Base-by-base conservation (phyloP, 192 early-diverging fungal genomes). In the Funneliformis geosporum region DNA sequence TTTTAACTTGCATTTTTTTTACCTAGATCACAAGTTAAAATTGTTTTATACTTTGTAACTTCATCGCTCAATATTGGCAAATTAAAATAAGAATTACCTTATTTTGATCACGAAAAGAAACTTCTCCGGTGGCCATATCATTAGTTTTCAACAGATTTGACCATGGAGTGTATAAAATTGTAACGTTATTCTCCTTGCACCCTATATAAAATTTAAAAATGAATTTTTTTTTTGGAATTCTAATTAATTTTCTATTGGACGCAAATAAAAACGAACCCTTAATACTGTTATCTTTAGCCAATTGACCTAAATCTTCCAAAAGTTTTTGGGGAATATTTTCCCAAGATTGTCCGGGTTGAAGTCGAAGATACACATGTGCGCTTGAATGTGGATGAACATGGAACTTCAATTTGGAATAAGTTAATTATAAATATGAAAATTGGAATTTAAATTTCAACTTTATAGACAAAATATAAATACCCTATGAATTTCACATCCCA, bases 331-430 rank as follows among this genome's bases (percentile, higher is more conserved):
- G 91, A 38, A 99, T 96, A 62, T 83, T 83, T 8, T 95, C 92
- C 98, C 98, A 99, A 8, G 87, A 90, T 74, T 90, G 88, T 8
- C 86, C 89, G 0, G 80, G 70, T 14, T 86, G 75, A 39, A 99
- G 85, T 0, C 98, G 90, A 70, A 99, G 88, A 81, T 99, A 99
- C 2, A 98, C 95, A 90, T 99, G 98, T 6, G 98, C 98, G 68
- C 94, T 95, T 7, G 95, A 97, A 21, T 98, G 90, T 88, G 98
- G 98, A 86, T 98, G 97, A 21, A 95, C 97, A 87, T 99, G 97
- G 83, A 99, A 99, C 95, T 91, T 80, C 60, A 18, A n/a, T 25
- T 71, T 71, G 38, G 39, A 38, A 69, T 10, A 40, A 18, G 5
- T 64, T 64, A 27, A 64, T 64, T 64, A 64, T 12, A 27, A 64